Evolutionary conservation across 495 filamentous ascomycete species (phyloP), one percentile per base, ranked within the genome.

Genomic region (Talaromyces proteolyticus): DNA sequence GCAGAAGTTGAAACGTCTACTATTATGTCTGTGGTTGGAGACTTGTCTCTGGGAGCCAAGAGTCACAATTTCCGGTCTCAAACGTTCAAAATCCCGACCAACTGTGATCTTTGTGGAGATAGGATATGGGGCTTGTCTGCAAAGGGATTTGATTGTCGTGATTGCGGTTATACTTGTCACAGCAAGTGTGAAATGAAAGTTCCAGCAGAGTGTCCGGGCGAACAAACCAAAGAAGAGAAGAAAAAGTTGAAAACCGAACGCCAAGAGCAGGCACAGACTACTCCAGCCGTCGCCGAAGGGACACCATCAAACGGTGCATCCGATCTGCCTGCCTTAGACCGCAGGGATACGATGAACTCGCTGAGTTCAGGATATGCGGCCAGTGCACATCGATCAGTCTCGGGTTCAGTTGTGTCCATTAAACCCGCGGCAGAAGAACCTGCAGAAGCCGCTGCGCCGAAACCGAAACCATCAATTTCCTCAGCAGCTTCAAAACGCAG

Each of bases 121-220:
- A 80, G 92, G 8, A 95, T 97, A 61, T 97, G 93, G 93, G 93
- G 93, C 3, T 62, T 99, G 12, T 90, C 87, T 2, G 93, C 93
- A 20, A 97, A 97, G 67, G 93, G 94, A 2, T 95, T 94, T 53
- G 89, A 90, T 63, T 99, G 93, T 62, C 80, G 85, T 52, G 91
- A 96, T 62, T 99, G 93, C 58, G 94, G 93, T 6, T 99, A 95
- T 66, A 95, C 91, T 2, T 99, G 93, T 58, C 93, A 99, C 69
- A 92, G 82, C 73, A 97, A 99, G 69, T 99, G 93, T 64, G 88
- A 99, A 69, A 88, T 99, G 84, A 99, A 97, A 63, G 94, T 96
- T 1, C 91, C 93, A 0, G 89, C 93, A 3, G 87, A 92, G 57
- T 99, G 93, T 58, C 93, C 93, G 0, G 93, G 93, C 34, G 93